Percentiles rank a stretch among this genome's conserved stretches.
Evolutionary conservation across 2,329 filamentous ascomycete genomes (phyloP).

Genomic region (Diaporthe destruens): DNA sequence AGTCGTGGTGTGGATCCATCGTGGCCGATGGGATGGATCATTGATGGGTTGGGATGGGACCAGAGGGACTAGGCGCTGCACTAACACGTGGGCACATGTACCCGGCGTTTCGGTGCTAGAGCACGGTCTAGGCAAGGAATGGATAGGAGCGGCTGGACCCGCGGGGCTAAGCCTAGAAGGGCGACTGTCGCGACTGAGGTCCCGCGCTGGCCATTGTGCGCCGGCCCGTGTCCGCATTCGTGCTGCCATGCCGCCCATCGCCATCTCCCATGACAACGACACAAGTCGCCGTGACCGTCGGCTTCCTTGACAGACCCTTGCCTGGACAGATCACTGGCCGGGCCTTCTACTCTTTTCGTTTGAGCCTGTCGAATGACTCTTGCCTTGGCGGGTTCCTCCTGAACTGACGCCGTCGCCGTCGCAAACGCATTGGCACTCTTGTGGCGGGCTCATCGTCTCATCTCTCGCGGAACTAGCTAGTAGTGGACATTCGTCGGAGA

Average conservation of each 20-base stretch:
- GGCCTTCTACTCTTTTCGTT: not conserved
- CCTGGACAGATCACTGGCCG: not conserved
- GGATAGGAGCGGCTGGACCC: conserved; percentile 17
- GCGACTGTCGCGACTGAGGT: conserved; percentile 22
- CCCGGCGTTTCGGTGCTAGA: conserved; percentile 12
- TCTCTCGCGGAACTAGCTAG: conserved; percentile 18
- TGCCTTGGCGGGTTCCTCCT: not conserved
- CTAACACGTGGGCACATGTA: not conserved
- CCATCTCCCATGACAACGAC: conserved; percentile 15
- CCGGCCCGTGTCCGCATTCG: conserved; percentile 7
- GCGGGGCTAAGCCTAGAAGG: conserved; percentile 21
- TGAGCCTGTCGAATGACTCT: conserved; percentile 15
- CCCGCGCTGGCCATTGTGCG: not conserved
- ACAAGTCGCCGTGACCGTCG: not conserved
- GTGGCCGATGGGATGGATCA: conserved; percentile 1
- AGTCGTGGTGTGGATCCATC: conserved; percentile 1
- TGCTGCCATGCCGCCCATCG: conserved; percentile 7
- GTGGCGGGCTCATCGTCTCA: conserved; percentile 12
- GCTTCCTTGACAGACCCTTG: conserved; percentile 11
- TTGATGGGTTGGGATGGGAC: not conserved
- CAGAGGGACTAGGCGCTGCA: not conserved
- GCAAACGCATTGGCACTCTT: conserved; percentile 17
- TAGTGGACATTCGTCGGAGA: conserved; percentile 10
- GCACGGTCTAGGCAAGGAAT: conserved; percentile 1
- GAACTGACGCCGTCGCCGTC: not conserved